Percentiles rank a stretch among this genome's conserved stretches.
phyloP scores from a whole-genome alignment of 345 rosid species.

The Populus davidiana region DNA sequence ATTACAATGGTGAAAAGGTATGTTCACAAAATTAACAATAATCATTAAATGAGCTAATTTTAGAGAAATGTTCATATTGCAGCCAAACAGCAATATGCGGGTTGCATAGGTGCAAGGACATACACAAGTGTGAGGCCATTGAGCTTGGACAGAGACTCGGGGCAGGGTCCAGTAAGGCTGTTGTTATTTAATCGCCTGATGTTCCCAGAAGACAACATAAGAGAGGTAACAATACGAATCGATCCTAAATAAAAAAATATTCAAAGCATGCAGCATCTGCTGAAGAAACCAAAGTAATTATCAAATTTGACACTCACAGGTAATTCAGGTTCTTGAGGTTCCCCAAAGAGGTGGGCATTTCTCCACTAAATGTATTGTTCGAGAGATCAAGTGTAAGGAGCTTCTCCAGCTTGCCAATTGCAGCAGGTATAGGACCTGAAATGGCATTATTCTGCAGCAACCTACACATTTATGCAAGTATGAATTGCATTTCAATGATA shows the following conservation, averaged over 20 bases:
- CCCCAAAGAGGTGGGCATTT: constrained; percentile 74
- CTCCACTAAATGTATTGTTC: constrained; percentile 70
- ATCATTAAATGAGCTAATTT: neutral
- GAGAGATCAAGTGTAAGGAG: constrained; percentile 95
- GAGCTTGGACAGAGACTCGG: constrained; percentile 73
- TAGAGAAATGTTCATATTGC: constrained; percentile 1
- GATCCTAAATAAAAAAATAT: neutral
- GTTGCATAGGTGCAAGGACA: constrained; percentile 23
- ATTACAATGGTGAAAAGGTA: constrained; percentile 2
- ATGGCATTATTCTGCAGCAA: constrained; percentile 93
- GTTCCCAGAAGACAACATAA: constrained; percentile 20
- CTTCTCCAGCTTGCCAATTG: constrained; percentile 81
- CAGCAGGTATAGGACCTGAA: constrained; percentile 70
- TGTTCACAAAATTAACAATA: neutral
- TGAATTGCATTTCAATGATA: neutral
- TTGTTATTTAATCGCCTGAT: constrained; percentile 95
- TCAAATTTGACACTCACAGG: constrained; percentile 48
- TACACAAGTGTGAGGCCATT: constrained; percentile 90
- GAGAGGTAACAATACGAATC: constrained; percentile 2
- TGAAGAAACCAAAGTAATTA: neutral
- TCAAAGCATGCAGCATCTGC: neutral
- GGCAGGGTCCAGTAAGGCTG: constrained; percentile 77
- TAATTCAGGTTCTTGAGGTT: constrained; percentile 74
- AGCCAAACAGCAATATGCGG: neutral
- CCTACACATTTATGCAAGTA: constrained; percentile 40